A percentile compares a stretch with the other conserved stretches of the same genome.
Conservation (phyloP, 495 filamentous ascomycete species). For the Neurospora sp. region DNA sequence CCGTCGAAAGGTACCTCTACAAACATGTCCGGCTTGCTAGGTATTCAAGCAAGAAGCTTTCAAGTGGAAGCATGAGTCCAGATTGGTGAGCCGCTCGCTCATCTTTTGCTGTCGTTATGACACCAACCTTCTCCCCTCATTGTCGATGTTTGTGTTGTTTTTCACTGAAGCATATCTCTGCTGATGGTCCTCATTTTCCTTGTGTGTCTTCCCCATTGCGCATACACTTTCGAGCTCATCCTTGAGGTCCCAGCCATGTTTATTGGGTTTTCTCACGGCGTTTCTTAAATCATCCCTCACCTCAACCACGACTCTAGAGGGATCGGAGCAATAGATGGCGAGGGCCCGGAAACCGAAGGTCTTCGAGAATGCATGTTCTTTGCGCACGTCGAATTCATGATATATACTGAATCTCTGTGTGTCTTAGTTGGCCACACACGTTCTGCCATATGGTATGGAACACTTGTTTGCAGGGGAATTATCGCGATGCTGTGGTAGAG, state of each 20-base stretch:
- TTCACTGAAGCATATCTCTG: background rate
- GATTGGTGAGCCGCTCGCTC: background rate
- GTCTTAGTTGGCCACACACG: background rate
- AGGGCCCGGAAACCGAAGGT: background rate
- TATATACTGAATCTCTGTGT: background rate
- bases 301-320: background rate
- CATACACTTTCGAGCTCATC: background rate
- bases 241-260: background rate
- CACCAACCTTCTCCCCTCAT: background rate
- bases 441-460: background rate
- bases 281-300: background rate
- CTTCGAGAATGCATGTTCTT: background rate
- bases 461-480: background rate
- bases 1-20: background rate
- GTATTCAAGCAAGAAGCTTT: background rate
- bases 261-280: background rate
- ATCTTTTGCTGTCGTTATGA: background rate
- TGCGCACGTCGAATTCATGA: background rate
- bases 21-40: background rate
- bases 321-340: background rate
- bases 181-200: background rate
- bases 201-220: background rate
- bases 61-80: background rate
- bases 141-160: background rate
- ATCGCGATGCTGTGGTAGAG: background rate